A percentile compares a stretch with the other conserved stretches of the same genome.
These are phyloP conservation scores for Backusella circina DNA, from an alignment of 192 early-diverging fungal species.

Conservation along the genomic window DNA sequence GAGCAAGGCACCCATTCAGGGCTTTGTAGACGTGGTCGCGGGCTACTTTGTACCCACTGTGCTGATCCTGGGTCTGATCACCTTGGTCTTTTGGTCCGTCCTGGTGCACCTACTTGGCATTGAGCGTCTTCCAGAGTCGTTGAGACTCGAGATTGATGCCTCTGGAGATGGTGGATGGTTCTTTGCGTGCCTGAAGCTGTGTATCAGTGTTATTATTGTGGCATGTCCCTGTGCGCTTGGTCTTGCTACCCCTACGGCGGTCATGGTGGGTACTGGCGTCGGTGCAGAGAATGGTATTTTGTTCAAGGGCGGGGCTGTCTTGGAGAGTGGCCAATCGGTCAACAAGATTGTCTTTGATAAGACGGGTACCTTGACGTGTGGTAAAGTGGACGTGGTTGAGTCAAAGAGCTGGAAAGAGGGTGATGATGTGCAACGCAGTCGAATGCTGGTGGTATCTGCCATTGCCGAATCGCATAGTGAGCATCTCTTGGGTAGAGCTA, in stretches of 20 bases:
- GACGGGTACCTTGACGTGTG: constrained; percentile 92
- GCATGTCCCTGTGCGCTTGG: constrained; percentile 98
- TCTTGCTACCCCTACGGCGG: constrained; percentile 93
- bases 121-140: constrained; percentile 21
- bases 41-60: constrained; percentile 91
- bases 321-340: constrained; percentile 79
- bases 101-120: constrained; percentile 32
- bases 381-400: constrained; percentile 61
- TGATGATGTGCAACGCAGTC: neutral
- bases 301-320: constrained; percentile 90
- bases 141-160: constrained; percentile 39
- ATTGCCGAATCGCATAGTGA: constrained; percentile 81
- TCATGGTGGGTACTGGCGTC: constrained; percentile 98
- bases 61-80: constrained; percentile 64
- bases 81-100: constrained; percentile 75
- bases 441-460: constrained; percentile 44
- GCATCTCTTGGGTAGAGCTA: constrained; percentile 86
- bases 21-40: constrained; percentile 83
- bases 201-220: constrained; percentile 94
- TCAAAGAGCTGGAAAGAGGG: constrained; percentile 21
- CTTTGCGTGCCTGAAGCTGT: constrained; percentile 80
- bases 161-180: constrained; percentile 62
- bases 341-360: constrained; percentile 96
- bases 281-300: constrained; percentile 93
- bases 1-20: constrained; percentile 94